Conservation (phyloP, 208 protist genomes). For the Acanthamoeba royreba region DNA sequence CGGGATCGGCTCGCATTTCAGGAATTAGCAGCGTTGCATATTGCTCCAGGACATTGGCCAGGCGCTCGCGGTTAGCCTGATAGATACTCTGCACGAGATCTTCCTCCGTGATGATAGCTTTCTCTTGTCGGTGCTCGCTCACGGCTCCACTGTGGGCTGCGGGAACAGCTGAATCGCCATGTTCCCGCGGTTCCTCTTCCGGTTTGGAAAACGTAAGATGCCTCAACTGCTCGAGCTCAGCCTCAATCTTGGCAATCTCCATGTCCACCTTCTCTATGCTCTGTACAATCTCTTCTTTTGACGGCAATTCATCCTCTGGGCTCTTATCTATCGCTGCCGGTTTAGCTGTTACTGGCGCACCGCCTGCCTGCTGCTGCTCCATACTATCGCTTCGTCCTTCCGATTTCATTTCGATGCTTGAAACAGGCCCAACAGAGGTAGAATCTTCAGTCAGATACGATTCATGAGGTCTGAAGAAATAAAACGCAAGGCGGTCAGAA, state of each 20-base stretch:
- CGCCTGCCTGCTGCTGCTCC: background rate
- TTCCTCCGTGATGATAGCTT: background rate
- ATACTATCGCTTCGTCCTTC: too few relatives aligned
- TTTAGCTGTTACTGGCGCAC: background rate
- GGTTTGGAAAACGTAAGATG: conserved; percentile 1
- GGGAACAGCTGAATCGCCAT: background rate
- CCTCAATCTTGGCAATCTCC: conserved; percentile 44
- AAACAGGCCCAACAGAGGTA: background rate
- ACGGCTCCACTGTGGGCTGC: background rate
- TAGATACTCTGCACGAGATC: conserved; percentile 15
- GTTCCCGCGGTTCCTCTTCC: background rate
- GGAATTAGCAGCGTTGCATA: conserved; percentile 44
- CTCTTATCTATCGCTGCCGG: background rate
- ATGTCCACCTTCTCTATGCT: conserved; percentile 52
- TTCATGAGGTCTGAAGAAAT: too few relatives aligned
- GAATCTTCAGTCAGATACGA: too few relatives aligned
- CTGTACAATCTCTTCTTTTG: conserved; percentile 39
- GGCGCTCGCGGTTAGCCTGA: conserved; percentile 22
- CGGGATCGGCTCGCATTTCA: background rate
- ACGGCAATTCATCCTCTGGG: conserved; percentile 2
- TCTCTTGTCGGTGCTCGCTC: background rate
- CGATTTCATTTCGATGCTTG: too few relatives aligned
- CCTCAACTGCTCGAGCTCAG: conserved; percentile 4
- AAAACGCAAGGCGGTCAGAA: too few relatives aligned
- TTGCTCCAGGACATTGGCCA: conserved; percentile 24